Evolutionary conservation across 83 land plant genomes (phyloP).

Genomic region (Picea abies): DNA sequence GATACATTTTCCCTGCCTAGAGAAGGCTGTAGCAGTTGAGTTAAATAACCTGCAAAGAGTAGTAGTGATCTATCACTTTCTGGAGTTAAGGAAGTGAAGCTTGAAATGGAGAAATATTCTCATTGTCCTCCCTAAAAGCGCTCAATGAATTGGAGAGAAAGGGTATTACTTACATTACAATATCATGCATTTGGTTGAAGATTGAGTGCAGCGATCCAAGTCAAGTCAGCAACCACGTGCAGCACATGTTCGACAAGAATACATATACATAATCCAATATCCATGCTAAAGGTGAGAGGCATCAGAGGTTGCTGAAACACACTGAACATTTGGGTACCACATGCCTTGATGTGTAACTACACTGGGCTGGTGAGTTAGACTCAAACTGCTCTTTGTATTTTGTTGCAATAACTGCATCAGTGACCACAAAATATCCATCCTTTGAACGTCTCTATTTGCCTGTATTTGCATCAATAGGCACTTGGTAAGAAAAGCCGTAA

Average conservation of each 20-base stretch:
- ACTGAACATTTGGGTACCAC: background rate
- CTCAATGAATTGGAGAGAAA: background rate
- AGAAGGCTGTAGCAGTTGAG: background rate
- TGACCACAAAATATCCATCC: constrained; percentile 68
- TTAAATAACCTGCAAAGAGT: constrained; percentile 4
- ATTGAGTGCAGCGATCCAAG: constrained; percentile 5
- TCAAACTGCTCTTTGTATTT: constrained; percentile 22
- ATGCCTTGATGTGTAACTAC: constrained; percentile 1
- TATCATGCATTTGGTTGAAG: constrained; percentile 5
- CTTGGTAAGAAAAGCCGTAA: background rate
- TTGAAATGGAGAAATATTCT: background rate
- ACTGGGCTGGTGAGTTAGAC: constrained; percentile 11
- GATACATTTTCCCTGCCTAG: constrained; percentile 4
- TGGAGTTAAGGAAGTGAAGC: background rate
- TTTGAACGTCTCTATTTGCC: constrained; percentile 67
- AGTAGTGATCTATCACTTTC: background rate
- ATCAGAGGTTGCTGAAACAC: constrained; percentile 3
- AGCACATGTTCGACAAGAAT: constrained; percentile 5
- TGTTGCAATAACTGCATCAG: constrained; percentile 57
- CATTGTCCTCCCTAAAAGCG: background rate
- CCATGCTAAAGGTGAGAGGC: constrained; percentile 12
- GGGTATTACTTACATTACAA: background rate
- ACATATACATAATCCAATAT: constrained; percentile 1
- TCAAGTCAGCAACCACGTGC: background rate
- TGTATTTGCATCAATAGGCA: constrained; percentile 19